Conservation (phyloP, 805 yeast genomes). For the Pichia insulana region DNA sequence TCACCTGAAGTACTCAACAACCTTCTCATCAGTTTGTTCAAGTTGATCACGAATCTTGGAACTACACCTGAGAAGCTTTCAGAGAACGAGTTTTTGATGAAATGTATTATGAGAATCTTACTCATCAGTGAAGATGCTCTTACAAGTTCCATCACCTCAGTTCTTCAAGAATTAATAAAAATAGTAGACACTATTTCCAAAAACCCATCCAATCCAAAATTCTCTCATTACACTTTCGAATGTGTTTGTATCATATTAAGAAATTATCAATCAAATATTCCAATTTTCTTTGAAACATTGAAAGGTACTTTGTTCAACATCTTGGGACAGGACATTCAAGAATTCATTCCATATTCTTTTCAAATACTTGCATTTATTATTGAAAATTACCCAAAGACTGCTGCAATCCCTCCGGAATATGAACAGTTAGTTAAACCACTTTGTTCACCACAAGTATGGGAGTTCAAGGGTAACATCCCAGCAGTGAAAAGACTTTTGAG, state of each 20-base stretch:
- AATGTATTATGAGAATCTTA: constrained; percentile 74
- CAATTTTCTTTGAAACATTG: constrained; percentile 39
- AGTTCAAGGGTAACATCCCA: constrained; percentile 84
- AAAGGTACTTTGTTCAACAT: constrained; percentile 62
- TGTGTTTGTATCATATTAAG: constrained; percentile 70
- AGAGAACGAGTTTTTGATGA: constrained; percentile 91
- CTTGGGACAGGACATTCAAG: constrained; percentile 80
- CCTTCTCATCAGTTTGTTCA: constrained; percentile 57
- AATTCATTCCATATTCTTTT: constrained; percentile 86
- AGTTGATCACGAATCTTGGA: constrained; percentile 50
- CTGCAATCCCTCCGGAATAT: constrained; percentile 55
- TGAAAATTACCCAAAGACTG: constrained; percentile 44
- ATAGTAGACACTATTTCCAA: constrained; percentile 65
- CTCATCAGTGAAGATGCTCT: constrained; percentile 63
- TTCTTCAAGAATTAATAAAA: constrained; percentile 56
- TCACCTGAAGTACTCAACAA: constrained; percentile 49
- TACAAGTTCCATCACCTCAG: constrained; percentile 35
- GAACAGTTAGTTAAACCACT: constrained; percentile 68
- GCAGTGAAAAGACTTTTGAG: constrained; percentile 77
- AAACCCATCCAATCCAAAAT: constrained; percentile 93
- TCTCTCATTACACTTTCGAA: constrained; percentile 86
- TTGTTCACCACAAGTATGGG: constrained; percentile 90
- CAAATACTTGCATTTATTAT: constrained; percentile 79
- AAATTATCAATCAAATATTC: constrained; percentile 30
- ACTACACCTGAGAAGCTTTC: constrained; percentile 82